These are phyloP conservation scores for Salinomyces thailandicus DNA, from an alignment of 2,329 filamentous ascomycete genomes.

Conservation along the genomic window DNA sequence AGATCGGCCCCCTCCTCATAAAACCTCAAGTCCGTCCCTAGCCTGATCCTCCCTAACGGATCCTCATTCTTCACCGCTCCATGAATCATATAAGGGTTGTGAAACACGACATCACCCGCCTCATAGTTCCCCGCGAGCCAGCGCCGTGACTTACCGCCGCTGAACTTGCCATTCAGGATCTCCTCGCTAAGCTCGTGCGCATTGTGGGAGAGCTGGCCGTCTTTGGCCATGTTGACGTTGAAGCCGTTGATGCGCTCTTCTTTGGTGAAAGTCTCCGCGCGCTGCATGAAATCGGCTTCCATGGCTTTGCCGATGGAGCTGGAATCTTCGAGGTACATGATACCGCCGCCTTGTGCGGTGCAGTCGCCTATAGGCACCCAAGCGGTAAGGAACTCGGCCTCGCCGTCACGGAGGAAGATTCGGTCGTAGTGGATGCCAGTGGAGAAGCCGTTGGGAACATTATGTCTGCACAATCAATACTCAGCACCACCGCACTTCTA, in stretches of 20 bases:
- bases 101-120: slow-evolving; percentile 42
- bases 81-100: slow-evolving; percentile 36
- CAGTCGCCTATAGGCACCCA: slow-evolving; percentile 33
- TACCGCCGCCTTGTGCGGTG: slow-evolving; percentile 27
- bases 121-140: slow-evolving; percentile 47
- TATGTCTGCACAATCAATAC: slow-evolving; percentile 26
- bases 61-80: slow-evolving; percentile 33
- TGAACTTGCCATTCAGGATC: slow-evolving; percentile 4
- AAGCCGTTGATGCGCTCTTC: slow-evolving; percentile 34
- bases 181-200: slow-evolving; percentile 11
- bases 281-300: slow-evolving; percentile 29
- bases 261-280: slow-evolving; percentile 18
- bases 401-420: slow-evolving; percentile 31
- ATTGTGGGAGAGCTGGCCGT: slow-evolving; percentile 19
- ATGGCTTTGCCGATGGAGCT: slow-evolving; percentile 27
- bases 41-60: slow-evolving; percentile 26
- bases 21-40: slow-evolving; percentile 36
- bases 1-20: slow-evolving; percentile 27
- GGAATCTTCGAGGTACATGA: slow-evolving; percentile 34
- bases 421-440: slow-evolving; percentile 36
- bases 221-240: slow-evolving; percentile 23
- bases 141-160: slow-evolving; percentile 13
- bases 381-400: slow-evolving; percentile 25
- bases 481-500: too few relatives aligned
- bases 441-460: slow-evolving; percentile 27